phyloP scores from a whole-genome alignment of 106 monocot species.

The Vanilla planifolia region DNA sequence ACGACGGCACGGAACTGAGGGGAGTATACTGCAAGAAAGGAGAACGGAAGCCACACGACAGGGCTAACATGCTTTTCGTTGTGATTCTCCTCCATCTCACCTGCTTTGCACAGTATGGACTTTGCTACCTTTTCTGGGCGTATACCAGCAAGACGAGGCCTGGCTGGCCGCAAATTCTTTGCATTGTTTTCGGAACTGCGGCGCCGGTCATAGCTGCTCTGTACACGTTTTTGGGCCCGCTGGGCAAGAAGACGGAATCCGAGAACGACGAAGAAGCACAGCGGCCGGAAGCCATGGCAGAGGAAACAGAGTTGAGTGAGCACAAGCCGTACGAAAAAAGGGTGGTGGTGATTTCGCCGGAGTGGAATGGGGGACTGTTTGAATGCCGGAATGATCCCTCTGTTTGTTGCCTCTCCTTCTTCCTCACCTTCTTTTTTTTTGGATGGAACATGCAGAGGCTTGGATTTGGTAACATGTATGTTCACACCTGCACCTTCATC shows the following conservation, averaged over 20 bases:
- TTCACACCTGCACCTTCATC: constrained; percentile 44
- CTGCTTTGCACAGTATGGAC: constrained; percentile 28
- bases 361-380: constrained; percentile 49
- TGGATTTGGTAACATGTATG: constrained; percentile 72
- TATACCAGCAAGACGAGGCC: constrained; percentile 24
- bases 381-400: constrained; percentile 44
- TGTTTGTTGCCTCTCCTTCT: constrained; percentile 31
- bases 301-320: background rate
- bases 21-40: constrained; percentile 39
- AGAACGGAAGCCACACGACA: constrained; percentile 22
- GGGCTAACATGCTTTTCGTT: constrained; percentile 38
- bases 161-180: constrained; percentile 11
- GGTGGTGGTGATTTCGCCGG: constrained; percentile 24
- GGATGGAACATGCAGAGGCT: constrained; percentile 76
- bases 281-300: too few relatives aligned
- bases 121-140: constrained; percentile 33
- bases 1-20: constrained; percentile 19
- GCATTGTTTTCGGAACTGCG: constrained; percentile 19
- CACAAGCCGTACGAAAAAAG: constrained; percentile 4
- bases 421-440: constrained; percentile 49
- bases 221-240: constrained; percentile 28
- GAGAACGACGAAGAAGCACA: constrained; percentile 4
- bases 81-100: constrained; percentile 37
- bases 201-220: constrained; percentile 23
- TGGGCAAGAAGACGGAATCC: constrained; percentile 17